Conservation (phyloP, 2,329 filamentous ascomycete species). For the Venturia nashicola region DNA sequence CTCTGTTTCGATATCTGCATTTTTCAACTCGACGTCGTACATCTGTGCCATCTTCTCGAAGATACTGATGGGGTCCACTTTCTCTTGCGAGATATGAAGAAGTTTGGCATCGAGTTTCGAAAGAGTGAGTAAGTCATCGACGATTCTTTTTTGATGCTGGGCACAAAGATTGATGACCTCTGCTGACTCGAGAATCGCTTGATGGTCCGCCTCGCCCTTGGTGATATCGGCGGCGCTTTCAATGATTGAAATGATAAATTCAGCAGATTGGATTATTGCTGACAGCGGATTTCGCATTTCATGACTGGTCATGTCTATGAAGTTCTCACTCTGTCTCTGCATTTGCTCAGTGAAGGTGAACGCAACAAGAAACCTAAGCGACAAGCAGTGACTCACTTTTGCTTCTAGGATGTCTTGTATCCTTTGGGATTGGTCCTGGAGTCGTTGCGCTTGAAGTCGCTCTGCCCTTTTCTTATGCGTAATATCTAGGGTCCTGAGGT, state of each 20-base stretch:
- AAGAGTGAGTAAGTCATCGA: slow-evolving; percentile 24
- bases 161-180: slow-evolving; percentile 31
- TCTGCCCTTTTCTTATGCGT: slow-evolving; percentile 27
- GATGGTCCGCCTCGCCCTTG: not conserved
- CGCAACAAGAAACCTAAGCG: not conserved
- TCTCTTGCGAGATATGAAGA: not conserved
- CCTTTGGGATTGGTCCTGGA: slow-evolving; percentile 19
- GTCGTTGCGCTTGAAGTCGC: slow-evolving; percentile 20
- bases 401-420: not conserved
- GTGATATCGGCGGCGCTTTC: not conserved
- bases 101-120: slow-evolving; percentile 10
- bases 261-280: slow-evolving; percentile 8
- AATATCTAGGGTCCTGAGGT: slow-evolving; percentile 15
- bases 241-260: not conserved
- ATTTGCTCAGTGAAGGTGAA: slow-evolving; percentile 3
- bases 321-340: slow-evolving; percentile 26
- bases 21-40: slow-evolving; percentile 3
- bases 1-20: slow-evolving; percentile 1
- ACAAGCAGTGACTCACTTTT: not conserved
- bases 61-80: not conserved
- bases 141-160: slow-evolving; percentile 35
- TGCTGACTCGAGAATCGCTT: slow-evolving; percentile 18
- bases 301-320: slow-evolving; percentile 21
- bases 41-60: slow-evolving; percentile 1
- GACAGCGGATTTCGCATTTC: slow-evolving; percentile 13